Evolutionary conservation across 345 rosid species (phyloP), one percentile per base, ranked within the genome.

Genomic region (Sapria himalayana): DNA sequence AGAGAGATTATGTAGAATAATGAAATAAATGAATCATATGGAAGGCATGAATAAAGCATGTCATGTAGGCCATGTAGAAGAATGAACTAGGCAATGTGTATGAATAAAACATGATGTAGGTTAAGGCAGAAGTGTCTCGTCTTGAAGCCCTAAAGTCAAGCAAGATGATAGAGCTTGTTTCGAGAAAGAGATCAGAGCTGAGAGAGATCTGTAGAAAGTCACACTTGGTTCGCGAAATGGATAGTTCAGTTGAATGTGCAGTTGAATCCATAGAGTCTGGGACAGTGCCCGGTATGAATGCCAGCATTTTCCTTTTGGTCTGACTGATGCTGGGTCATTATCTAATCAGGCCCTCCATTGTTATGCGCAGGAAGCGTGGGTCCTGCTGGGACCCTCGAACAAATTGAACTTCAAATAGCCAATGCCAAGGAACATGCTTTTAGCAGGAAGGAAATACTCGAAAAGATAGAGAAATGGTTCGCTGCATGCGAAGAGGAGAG

Each of bases 91-190:
- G 14, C n/a, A 39, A 20, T 22, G 25, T 31, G 49, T 20, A 21
- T 12, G 16, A 37, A 20, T 16, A 55, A 41, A 42, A 27, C 60
- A 15, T 48, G 43, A 32, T 66, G 51, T 67, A 91, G 99, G 92
- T 80, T 24, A 89, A 71, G 55, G 72, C 72, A 50, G 99, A 91
- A 65, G 99, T 91, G 45, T 56, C 67, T 12, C 73, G 92, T 33
- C 48, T 91, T 59, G 99, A 84, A 50, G 78, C 67, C 66, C 59
- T 91, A 46, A 91, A 91, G 56, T 48, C 84, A 27, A 82, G 94
- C 75, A 89, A 72, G 72, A 79, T 89, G 98, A 89, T 74, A 61
- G 98, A 89, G 46, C 91, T 91, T 61, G 93, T 91, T 25, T 49
- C 78, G 56, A 91, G 84, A 76, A 91, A 91, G 60, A 73, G 74